Percentiles rank a stretch among this genome's conserved stretches.
Evolutionary conservation across 176 grass and related monocot species (phyloP).

Genomic region (Oryza rufipogon): DNA sequence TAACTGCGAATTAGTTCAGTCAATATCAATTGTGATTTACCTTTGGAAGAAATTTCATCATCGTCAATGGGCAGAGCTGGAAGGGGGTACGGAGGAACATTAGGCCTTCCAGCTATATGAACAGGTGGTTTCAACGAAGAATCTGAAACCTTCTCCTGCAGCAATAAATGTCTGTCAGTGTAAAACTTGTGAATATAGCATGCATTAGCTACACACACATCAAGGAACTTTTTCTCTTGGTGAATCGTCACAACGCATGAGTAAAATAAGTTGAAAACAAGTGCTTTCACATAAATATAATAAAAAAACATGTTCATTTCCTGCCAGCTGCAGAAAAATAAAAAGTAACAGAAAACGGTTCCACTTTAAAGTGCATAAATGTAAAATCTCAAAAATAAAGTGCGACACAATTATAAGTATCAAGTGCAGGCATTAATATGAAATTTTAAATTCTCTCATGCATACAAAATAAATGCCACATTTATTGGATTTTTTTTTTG

Average conservation of each 20-base stretch:
- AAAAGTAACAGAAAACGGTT: constrained; percentile 6
- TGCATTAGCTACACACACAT: constrained; percentile 24
- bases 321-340: not conserved
- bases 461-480: constrained; percentile 14
- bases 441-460: not conserved
- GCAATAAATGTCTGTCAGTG: constrained; percentile 8
- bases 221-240: not conserved
- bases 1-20: constrained; percentile 9
- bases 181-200: constrained; percentile 14
- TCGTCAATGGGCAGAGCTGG: constrained; percentile 71
- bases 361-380: not conserved
- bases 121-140: constrained; percentile 75
- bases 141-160: constrained; percentile 88
- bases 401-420: not conserved
- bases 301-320: not conserved
- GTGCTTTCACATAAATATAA: not conserved
- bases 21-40: constrained; percentile 47
- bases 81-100: constrained; percentile 67
- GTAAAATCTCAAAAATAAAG: not conserved
- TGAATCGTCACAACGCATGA: not conserved
- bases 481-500: not conserved
- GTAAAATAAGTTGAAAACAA: not conserved
- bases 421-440: not conserved
- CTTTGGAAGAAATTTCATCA: constrained; percentile 77
- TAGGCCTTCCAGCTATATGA: constrained; percentile 60